A percentile compares a stretch with the other conserved stretches of the same genome.
These are phyloP conservation scores for Tulasnella sp. DNA, from an alignment of 768 basidiomycete species.

Conservation along the genomic window DNA sequence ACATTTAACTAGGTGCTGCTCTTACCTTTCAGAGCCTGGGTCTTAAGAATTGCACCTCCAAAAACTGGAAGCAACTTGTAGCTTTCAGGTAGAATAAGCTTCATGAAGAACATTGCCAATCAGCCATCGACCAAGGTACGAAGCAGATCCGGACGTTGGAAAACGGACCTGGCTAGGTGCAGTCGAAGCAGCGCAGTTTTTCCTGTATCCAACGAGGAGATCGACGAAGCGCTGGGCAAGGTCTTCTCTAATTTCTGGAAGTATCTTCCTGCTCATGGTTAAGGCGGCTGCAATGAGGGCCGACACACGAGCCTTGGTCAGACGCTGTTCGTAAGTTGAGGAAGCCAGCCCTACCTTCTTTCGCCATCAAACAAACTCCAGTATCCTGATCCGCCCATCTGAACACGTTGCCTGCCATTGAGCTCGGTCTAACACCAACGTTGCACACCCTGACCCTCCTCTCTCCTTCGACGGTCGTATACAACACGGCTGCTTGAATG, in stretches of 20 bases:
- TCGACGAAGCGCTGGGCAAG: constrained; percentile 79
- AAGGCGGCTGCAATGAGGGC: constrained; percentile 55
- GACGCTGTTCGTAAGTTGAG: not conserved
- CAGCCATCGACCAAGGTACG: not conserved
- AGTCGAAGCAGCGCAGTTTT: constrained; percentile 78
- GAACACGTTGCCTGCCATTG: constrained; percentile 88
- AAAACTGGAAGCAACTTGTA: constrained; percentile 83
- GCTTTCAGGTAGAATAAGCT: constrained; percentile 94
- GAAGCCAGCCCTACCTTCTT: constrained; percentile 58
- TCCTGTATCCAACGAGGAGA: constrained; percentile 79
- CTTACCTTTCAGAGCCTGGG: constrained; percentile 87
- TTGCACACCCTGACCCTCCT: constrained; percentile 83
- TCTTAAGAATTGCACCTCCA: constrained; percentile 75
- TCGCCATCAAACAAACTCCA: constrained; percentile 64
- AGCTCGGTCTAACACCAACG: constrained; percentile 66
- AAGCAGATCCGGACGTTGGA: not conserved
- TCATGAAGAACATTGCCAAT: constrained; percentile 1
- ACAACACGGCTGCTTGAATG: constrained; percentile 82
- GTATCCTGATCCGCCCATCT: constrained; percentile 88
- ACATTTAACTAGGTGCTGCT: constrained; percentile 17
- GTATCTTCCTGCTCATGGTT: constrained; percentile 53
- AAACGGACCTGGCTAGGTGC: constrained; percentile 68
- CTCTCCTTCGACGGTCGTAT: constrained; percentile 72
- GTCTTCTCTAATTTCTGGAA: constrained; percentile 75
- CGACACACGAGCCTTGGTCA: not conserved